phyloP scores from a whole-genome alignment of 169 alveolate species.

The Plasmodium ovale region DNA sequence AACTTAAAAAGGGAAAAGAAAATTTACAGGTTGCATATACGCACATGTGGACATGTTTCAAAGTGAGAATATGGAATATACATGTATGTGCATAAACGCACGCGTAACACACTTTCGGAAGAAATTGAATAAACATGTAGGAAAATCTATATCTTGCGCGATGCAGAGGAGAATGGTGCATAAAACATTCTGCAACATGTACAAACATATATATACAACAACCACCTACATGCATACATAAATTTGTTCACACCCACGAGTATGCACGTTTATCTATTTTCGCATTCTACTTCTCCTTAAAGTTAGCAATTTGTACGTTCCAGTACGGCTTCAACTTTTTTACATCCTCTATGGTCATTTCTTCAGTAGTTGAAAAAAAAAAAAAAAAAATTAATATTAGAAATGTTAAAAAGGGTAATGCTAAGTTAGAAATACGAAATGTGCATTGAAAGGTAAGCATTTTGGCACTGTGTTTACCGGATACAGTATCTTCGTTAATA shows the following conservation, averaged over 20 bases:
- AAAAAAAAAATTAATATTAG: constrained; percentile 6
- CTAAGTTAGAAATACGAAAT: constrained; percentile 6
- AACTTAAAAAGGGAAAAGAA: constrained; percentile 25
- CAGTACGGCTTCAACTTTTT: constrained; percentile 71
- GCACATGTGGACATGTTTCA: neutral
- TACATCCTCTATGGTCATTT: constrained; percentile 74
- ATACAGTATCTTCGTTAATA: constrained; percentile 54
- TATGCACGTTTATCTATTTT: neutral
- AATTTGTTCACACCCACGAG: neutral
- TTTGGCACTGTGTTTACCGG: constrained; percentile 21
- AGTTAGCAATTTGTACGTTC: constrained; percentile 75
- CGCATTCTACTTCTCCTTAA: constrained; percentile 40
- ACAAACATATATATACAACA: too few relatives aligned
- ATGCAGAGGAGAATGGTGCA: neutral
- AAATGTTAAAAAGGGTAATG: neutral
- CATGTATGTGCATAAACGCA: neutral
- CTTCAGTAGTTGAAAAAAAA: constrained; percentile 14
- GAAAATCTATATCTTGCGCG: neutral
- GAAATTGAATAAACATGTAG: neutral
- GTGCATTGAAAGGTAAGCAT: constrained; percentile 2
- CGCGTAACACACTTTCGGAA: neutral
- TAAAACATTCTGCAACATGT: neutral
- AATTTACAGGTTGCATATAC: neutral
- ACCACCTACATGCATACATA: neutral
- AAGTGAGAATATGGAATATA: too few relatives aligned